Base-by-base conservation (phyloP, 306 rosid species). In the Astragalus glycyphyllos region DNA sequence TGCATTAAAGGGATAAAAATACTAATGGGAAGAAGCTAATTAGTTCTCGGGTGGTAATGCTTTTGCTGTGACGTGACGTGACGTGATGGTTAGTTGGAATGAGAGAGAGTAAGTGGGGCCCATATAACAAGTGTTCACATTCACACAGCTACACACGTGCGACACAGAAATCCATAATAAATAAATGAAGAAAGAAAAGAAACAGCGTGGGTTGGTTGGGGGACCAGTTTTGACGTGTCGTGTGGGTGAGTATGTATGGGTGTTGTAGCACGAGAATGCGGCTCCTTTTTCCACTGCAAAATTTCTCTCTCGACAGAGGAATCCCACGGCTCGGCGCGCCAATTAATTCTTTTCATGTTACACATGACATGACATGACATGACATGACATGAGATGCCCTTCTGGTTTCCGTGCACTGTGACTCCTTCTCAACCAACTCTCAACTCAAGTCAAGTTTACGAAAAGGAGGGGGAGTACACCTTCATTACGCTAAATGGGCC, bases 101-200 rank as follows among this genome's bases (percentile, higher is more conserved):
- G 23, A 20, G 23, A 20, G 73, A 59, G 58, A 4, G 72, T 12
- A 29, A 0, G 68, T 62, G 86, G 86, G 87, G 38, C 61, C 23
- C 72, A 7, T 16, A 16, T 38, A 44, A 63, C 34, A 16, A 16
- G 56, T 38, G 34, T 65, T 35, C 42, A 64, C 84, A 20, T 2
- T 73, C 81, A n/a, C n/a, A n/a, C n/a, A 82, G 83, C 80, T 78
- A 69, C 86, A 83, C 90, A 85, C 86, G 86, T 85, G 90, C 77
- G 84, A 77, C 79, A 58, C 86, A 79, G 58, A 68, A 83, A 74
- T 65, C 80, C 42, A 76, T 65, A 76, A 63, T n/a, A n/a, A n/a
- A n/a, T n/a, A n/a, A 32, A 47, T 20, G 23, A 20, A 20, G 23
- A 20, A 61, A 60, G 58, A 58, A 76, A 64, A 50, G 72, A 16